Evolutionary conservation across 306 rosid species (phyloP).

Genomic region (Lathyrus oleraceus): DNA sequence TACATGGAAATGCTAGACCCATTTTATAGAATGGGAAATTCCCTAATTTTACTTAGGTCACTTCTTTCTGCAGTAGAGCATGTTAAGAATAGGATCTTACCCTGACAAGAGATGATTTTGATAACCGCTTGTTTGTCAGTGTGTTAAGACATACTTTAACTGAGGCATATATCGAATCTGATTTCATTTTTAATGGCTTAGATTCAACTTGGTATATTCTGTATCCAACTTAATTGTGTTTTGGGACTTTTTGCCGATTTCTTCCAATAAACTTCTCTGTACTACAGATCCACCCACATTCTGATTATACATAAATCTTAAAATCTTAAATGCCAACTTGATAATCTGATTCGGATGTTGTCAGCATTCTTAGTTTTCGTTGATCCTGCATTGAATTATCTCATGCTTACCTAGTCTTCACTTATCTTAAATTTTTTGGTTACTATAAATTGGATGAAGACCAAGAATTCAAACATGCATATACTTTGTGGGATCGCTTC

Average conservation of each 20-base stretch:
- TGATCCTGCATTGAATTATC: slow-evolving; percentile 4
- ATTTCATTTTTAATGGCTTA: not conserved
- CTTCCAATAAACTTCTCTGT: not conserved
- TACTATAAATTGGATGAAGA: not conserved
- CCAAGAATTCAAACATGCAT: slow-evolving; percentile 5
- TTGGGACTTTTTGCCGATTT: not conserved
- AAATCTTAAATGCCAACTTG: slow-evolving; percentile 3
- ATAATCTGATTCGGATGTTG: slow-evolving; percentile 23
- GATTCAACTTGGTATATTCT: not conserved
- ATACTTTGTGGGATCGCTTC: not conserved
- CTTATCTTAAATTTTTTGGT: not conserved
- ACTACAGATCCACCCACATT: not conserved
- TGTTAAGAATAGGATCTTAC: not conserved
- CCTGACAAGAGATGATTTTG: not conserved
- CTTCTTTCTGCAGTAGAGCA: slow-evolving; percentile 2
- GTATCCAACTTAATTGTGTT: not conserved
- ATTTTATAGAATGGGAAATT: too few species aligned
- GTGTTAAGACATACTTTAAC: not conserved
- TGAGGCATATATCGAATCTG: not conserved
- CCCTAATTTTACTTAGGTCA: not conserved
- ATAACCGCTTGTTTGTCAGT: not conserved
- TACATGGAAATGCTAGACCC: too few species aligned
- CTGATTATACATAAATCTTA: slow-evolving; percentile 4
- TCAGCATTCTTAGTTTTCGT: not conserved
- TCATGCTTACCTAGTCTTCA: not conserved